Base-by-base conservation (phyloP, 228 moss, liverwort and hornwort species). In the Sphagnum magellanicum region DNA sequence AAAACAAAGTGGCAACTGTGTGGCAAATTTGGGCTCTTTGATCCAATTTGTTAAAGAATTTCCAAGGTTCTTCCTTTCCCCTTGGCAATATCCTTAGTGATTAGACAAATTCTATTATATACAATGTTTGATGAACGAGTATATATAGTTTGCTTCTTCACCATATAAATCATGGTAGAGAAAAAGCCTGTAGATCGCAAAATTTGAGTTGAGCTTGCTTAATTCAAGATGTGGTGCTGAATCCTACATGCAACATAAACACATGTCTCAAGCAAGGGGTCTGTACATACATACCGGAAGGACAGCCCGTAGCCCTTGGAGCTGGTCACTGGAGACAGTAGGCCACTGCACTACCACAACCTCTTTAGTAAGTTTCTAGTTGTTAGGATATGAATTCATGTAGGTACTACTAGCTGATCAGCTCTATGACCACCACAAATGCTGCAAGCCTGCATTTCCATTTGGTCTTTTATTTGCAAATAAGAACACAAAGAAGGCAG, bases 291-390 rank as follows among this genome's bases (percentile, higher is more conserved):
- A 0, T 51, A 86, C 86, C 32, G 77, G 82, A 47, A 79, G 60
- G 15, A 69, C 77, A 59, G n/a, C 67, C 75, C 62, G 68, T 52
- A 86, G 73, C 15, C 71, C 79, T 69, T 77, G 17, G 52, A 86
- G 76, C 15, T 86, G 86, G 50, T 60, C 53, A 32, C 79, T 67
- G 6, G 86, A 86, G n/a, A 86, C 71, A 0, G 73, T 68, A 10
- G 82, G 86, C 75, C 82, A 86, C 86, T 86, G 12, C 66, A 17
- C 50, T 47, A 48, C 59, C 52, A 17, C 14, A 48, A 66, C 61
- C 51, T 52, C 51, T 8, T 14, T 51, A 66, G 32, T 32, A 32
- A 32, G 32, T 32, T 32, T 32, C 3, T 32, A 32, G 32, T 32
- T 32, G 32, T 32, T 32, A 32, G 32, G 32, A 32, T 32, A 32